Evolutionary conservation across 306 rosid species (phyloP).

Genomic region (Castanospermum australe): DNA sequence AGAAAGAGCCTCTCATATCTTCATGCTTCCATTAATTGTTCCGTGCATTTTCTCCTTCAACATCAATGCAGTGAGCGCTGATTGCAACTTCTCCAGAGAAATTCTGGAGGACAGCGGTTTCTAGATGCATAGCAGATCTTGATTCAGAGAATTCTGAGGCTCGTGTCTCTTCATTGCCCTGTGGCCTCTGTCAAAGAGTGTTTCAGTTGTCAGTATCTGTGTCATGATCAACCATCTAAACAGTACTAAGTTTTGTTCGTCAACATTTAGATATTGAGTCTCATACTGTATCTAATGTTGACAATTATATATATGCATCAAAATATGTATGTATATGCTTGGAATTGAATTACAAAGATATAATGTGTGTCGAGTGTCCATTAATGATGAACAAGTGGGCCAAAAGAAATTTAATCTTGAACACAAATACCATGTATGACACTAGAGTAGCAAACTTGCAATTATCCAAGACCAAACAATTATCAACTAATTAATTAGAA

Average conservation of each 20-base stretch:
- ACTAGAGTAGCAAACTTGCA: slow-evolving; percentile 17
- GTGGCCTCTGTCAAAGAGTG: slow-evolving; percentile 29
- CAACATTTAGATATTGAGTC: background rate
- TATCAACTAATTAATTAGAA: background rate
- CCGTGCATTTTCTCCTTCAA: slow-evolving; percentile 27
- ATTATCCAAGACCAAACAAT: background rate
- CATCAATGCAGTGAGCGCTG: slow-evolving; percentile 25
- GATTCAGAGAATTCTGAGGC: slow-evolving; percentile 27
- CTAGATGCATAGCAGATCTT: slow-evolving; percentile 30
- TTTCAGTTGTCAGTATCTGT: slow-evolving; percentile 24
- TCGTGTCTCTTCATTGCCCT: slow-evolving; percentile 36
- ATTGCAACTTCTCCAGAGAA: slow-evolving; percentile 37
- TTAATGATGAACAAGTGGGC: background rate
- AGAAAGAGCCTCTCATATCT: slow-evolving; percentile 1
- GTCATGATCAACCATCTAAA: slow-evolving; percentile 7
- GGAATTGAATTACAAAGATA: background rate
- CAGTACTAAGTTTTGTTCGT: background rate
- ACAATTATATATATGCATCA: background rate
- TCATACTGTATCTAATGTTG: background rate
- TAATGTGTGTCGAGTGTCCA: background rate
- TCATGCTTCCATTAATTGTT: slow-evolving; percentile 18
- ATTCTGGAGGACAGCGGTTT: slow-evolving; percentile 26
- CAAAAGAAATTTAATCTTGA: background rate
- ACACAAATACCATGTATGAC: background rate
- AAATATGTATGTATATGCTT: background rate